Percentiles rank a stretch among this genome's conserved stretches.
Evolutionary conservation across 768 basidiomycete species (phyloP).

Genomic region (Pulveroboletus sp.): DNA sequence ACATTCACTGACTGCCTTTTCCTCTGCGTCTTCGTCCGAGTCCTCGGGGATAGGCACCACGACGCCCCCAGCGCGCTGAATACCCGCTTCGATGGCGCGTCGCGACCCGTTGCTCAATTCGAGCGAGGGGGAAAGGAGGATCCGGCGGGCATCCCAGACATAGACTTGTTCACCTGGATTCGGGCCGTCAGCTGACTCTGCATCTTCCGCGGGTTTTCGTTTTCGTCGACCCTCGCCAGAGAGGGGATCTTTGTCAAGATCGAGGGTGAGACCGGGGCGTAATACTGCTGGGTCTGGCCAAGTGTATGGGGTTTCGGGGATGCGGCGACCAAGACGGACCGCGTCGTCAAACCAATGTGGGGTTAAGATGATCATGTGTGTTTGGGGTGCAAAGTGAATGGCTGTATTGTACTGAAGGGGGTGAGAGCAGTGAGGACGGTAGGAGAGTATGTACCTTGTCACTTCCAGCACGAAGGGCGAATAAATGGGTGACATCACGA

Average conservation of each 20-base stretch:
- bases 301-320: constrained; percentile 55
- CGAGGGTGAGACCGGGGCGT: constrained; percentile 22
- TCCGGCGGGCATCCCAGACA: constrained; percentile 56
- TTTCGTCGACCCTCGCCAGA: constrained; percentile 19
- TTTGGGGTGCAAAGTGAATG: constrained; percentile 55
- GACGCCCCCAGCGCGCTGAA: constrained; percentile 58
- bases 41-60: constrained; percentile 51
- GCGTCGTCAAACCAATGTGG: constrained; percentile 93
- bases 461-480: constrained; percentile 51
- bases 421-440: background rate
- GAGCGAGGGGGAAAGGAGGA: constrained; percentile 61
- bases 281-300: constrained; percentile 70
- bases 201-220: constrained; percentile 24
- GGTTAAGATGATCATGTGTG: constrained; percentile 64
- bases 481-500: constrained; percentile 83
- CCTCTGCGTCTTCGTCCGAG: constrained; percentile 31
- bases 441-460: constrained; percentile 33
- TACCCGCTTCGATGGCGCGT: constrained; percentile 52
- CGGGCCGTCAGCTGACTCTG: constrained; percentile 1
- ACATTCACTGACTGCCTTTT: constrained; percentile 40
- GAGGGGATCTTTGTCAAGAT: constrained; percentile 13
- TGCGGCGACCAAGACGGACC: constrained; percentile 50
- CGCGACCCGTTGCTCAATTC: constrained; percentile 47
- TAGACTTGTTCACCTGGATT: constrained; percentile 34
- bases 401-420: constrained; percentile 39